Percentiles rank a stretch among this genome's conserved stretches.
phyloP scores from a whole-genome alignment of 345 rosid genomes.

The Rhodomyrtus tomentosa region DNA sequence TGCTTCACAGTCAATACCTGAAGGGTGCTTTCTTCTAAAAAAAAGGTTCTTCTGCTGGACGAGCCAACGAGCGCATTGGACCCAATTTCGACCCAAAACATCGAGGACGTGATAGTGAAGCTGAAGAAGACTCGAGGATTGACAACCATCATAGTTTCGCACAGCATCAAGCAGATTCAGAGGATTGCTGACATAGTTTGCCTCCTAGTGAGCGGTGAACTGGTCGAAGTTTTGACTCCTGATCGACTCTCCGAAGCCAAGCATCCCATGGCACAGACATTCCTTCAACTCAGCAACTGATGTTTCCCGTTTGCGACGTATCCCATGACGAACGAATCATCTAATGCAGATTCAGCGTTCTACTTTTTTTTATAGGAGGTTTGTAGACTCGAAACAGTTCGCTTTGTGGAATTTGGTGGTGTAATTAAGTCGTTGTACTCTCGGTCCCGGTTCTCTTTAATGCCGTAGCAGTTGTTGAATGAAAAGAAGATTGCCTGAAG shows the following conservation, averaged over 20 bases:
- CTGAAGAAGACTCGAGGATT: constrained; percentile 56
- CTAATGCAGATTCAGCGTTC: neutral
- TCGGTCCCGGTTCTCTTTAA: neutral
- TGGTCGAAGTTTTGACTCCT: constrained; percentile 75
- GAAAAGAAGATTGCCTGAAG: neutral
- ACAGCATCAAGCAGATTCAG: constrained; percentile 87
- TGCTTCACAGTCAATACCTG: neutral
- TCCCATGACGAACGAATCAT: neutral
- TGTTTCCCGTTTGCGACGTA: neutral
- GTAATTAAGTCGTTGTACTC: neutral
- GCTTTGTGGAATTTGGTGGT: neutral
- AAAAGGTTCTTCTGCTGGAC: constrained; percentile 59
- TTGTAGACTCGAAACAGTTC: neutral
- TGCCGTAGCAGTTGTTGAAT: neutral
- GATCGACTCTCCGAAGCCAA: constrained; percentile 48
- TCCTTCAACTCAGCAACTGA: constrained; percentile 43
- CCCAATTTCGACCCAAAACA: constrained; percentile 74
- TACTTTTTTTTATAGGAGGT: neutral
- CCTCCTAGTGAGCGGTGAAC: constrained; percentile 63
- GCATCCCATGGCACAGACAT: constrained; percentile 74
- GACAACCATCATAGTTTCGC: constrained; percentile 68
- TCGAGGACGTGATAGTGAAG: constrained; percentile 70
- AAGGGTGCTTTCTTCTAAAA: neutral
- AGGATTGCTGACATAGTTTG: constrained; percentile 73
- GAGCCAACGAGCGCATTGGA: constrained; percentile 89